Evolutionary conservation across 352 stramenopile genomes (phyloP), one percentile per base, ranked within the genome.

Genomic region (Pythium folliculosum): DNA sequence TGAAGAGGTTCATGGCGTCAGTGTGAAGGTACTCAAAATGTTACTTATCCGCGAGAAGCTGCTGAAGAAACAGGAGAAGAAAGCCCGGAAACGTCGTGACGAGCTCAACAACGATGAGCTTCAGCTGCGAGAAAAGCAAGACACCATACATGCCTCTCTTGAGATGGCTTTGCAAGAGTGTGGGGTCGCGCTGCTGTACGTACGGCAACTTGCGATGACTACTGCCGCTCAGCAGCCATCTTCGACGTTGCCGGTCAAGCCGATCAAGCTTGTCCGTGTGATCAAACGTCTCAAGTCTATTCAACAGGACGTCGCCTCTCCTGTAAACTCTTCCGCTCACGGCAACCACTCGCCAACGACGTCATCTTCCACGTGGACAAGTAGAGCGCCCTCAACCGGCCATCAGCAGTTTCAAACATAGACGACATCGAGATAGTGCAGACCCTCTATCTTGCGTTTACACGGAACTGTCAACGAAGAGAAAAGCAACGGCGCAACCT

Each of bases 1-100:
- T 19, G 72, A 88, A 43, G 82, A 91, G 51, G 73, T 91, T 30
- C 78, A 86, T 22, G 67, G 71, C 32, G 74, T 84, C 17, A 89
- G 82, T 48, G 72, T 88, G 3, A 91, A 89, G 48, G 77, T 91
- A 35, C 77, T 91, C 13, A 91, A 88, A 57, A 52, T 89, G 12
- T 48, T 91, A 32, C 64, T 91, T 47, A 80, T 91, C 19, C 80
- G 82, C 8, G 82, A 89, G 48, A 89, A 88, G 51, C 52, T 89
- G 10, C 72, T 88, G 40, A 89, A 88, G 52, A 81, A 75, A 32
- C 69, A 86, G 13, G 82, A 90, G 51, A 71, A 62, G 10, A 63
- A 59, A 27, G 49, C 76, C 7, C 52, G 77, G 5, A 67, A 63
- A 22, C 55, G 51, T 10, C 49, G 45, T 5, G 23, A 70, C 9